Conservation (phyloP, 768 basidiomycete genomes). For the Tulasnella sp. region DNA sequence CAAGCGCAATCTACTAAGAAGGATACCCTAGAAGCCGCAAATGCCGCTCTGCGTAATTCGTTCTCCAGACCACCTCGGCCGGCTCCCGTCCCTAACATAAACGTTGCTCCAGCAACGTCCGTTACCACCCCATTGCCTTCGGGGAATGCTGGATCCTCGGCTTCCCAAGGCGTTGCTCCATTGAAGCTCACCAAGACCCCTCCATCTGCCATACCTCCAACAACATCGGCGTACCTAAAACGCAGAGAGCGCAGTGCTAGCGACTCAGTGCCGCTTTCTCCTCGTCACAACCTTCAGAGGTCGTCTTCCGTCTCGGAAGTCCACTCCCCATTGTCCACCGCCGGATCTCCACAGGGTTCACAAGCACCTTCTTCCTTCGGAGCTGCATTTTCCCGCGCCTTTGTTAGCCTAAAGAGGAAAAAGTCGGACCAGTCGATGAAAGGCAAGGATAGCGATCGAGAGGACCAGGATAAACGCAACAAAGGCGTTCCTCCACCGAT, state of each 20-base stretch:
- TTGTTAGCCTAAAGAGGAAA: not conserved
- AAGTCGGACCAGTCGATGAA: not conserved
- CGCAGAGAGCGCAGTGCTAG: constrained; percentile 9
- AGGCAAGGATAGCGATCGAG: not conserved
- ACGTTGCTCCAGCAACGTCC: not conserved
- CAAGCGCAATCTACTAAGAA: not conserved
- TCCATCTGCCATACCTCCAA: not conserved
- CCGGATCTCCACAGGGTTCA: not conserved
- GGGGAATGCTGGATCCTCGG: not conserved
- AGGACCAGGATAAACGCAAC: not conserved
- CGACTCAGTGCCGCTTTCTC: not conserved
- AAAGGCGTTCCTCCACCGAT: not conserved
- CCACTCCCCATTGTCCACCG: not conserved
- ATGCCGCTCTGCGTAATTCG: not conserved
- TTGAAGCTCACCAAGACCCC: not conserved
- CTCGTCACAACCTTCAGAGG: not conserved
- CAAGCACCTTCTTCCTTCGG: constrained; percentile 3
- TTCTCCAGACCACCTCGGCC: constrained; percentile 13
- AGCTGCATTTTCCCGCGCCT: not conserved
- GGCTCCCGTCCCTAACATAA: not conserved
- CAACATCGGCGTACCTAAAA: not conserved
- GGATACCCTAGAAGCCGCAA: not conserved
- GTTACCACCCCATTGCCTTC: not conserved
- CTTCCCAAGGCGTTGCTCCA: not conserved
- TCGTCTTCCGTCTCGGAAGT: not conserved